Evolutionary conservation across 2,329 filamentous ascomycete species (phyloP), one percentile per base, ranked within the genome.

Genomic region (Dactylellina leptospora): DNA sequence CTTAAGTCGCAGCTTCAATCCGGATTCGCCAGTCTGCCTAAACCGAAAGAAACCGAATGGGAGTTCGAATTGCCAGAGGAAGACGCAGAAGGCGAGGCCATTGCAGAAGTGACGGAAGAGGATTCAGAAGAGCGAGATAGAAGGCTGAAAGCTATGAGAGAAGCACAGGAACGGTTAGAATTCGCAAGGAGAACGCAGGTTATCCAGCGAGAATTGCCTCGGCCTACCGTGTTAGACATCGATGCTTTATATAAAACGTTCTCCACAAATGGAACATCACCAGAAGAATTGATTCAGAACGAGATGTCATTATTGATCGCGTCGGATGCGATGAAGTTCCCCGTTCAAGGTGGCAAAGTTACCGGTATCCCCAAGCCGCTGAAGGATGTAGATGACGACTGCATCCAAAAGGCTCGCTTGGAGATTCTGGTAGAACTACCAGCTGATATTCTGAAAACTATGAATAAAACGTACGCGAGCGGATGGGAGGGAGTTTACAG

Each of bases 31-130:
- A 87, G 91, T 20, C 84, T 99, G 13, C 95, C 95, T 0, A 96
- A 91, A 78, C 95, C 95, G 0, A 97, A 96, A 78, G 92, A 96
- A 78, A 90, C 87, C 0, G 93, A 97, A 75, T 97, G 91, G 89
- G 95, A 97, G 76, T 86, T 97, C 47, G 84, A 88, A 55, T 78
- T 85, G 5, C 82, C 81, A n/a, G 85, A 86, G 71, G 84, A 86
- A 76, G 75, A 69, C 11, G 69, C 69, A 45, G 73, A 74, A 18
- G 73, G 61, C 2, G 71, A 63, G 22, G 42, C 40, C 2, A 27
- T 28, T 6, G 69, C 72, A 20, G 74, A 76, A n/a, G 61, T 74
- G 16, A 54, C 73, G 16, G 76, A 77, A 76, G 87, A 89, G 79
- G 87, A 89, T 77, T 84, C 86, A 22, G 92, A 90, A 13, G 87